Percentiles rank a stretch among this genome's conserved stretches.
These are phyloP conservation scores for Hibiscus syriacus DNA, from an alignment of 345 rosid genomes.

Conservation along the genomic window DNA sequence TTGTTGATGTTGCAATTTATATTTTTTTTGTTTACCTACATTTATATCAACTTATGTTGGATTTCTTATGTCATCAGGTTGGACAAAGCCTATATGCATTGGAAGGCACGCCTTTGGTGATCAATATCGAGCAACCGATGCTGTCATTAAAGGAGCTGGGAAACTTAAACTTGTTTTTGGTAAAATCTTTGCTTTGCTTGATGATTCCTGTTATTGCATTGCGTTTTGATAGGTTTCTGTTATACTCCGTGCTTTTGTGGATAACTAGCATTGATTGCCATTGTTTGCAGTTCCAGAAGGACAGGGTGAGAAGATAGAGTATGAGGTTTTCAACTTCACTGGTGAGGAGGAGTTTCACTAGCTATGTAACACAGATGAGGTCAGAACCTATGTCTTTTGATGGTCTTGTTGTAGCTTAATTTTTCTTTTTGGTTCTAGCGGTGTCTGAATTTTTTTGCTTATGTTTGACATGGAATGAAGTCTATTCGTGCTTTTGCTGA, in stretches of 20 bases:
- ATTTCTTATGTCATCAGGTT: slow-evolving; percentile 40
- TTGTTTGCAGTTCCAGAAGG: slow-evolving; percentile 66
- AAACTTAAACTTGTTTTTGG: slow-evolving; percentile 88
- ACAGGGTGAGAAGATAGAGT: slow-evolving; percentile 56
- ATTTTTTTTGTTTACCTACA: not conserved
- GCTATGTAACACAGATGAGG: slow-evolving; percentile 99
- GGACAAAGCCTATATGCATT: slow-evolving; percentile 97
- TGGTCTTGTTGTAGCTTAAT: not conserved
- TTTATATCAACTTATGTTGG: slow-evolving; percentile 1
- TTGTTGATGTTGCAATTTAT: not conserved
- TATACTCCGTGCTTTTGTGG: not conserved
- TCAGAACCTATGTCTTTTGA: slow-evolving; percentile 14
- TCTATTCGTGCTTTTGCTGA: slow-evolving; percentile 86
- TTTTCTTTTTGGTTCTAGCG: not conserved
- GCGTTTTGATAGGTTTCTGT: not conserved
- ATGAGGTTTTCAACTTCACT: slow-evolving; percentile 75
- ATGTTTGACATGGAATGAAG: slow-evolving; percentile 32
- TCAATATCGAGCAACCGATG: slow-evolving; percentile 90
- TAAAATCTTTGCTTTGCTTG: slow-evolving; percentile 19
- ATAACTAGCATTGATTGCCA: not conserved
- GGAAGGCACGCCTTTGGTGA: slow-evolving; percentile 99
- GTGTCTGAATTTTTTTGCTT: slow-evolving; percentile 4
- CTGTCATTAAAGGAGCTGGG: slow-evolving; percentile 87
- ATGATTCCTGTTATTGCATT: not conserved
- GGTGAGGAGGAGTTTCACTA: slow-evolving; percentile 88